These are phyloP conservation scores for Aspergillus sojae DNA, from an alignment of 2,329 filamentous ascomycete genomes.

Conservation along the genomic window DNA sequence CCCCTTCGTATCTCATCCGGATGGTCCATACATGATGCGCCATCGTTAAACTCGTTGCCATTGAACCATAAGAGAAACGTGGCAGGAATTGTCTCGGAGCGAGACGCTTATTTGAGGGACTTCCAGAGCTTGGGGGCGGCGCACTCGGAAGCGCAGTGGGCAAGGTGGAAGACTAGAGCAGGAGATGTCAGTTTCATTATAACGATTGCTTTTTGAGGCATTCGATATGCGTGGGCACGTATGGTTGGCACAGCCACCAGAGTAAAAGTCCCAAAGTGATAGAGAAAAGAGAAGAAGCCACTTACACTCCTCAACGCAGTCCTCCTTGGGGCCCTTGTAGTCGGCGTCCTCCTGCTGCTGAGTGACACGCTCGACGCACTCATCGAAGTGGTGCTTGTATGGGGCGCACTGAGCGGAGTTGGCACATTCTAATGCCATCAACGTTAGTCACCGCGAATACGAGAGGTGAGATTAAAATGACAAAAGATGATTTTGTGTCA, in stretches of 20 bases:
- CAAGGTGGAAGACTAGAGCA: slow-evolving; percentile 88
- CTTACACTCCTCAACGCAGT: slow-evolving; percentile 99
- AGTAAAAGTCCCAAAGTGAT: not conserved
- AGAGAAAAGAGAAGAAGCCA: slow-evolving; percentile 26
- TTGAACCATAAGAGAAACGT: slow-evolving; percentile 22
- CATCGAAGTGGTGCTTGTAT: slow-evolving; percentile 96
- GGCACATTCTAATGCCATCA: slow-evolving; percentile 72
- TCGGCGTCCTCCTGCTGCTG: slow-evolving; percentile 67
- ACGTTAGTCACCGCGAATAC: not conserved
- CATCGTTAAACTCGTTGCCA: slow-evolving; percentile 13
- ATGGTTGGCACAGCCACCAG: not conserved
- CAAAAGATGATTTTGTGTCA: not conserved
- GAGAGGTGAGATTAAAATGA: not conserved
- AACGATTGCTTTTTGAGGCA: not conserved
- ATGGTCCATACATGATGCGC: slow-evolving; percentile 8
- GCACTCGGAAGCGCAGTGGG: slow-evolving; percentile 90
- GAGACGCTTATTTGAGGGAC: slow-evolving; percentile 75
- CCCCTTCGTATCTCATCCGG: slow-evolving; percentile 13
- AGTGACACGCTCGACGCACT: slow-evolving; percentile 94
- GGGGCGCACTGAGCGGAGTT: slow-evolving; percentile 82
- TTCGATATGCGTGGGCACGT: not conserved
- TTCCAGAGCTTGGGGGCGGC: slow-evolving; percentile 96
- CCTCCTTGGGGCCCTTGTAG: slow-evolving; percentile 76
- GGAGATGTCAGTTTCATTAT: slow-evolving; percentile 15
- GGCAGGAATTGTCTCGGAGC: slow-evolving; percentile 15